phyloP scores from a whole-genome alignment of 805 yeast genomes.

The Nakazawaea populi region DNA sequence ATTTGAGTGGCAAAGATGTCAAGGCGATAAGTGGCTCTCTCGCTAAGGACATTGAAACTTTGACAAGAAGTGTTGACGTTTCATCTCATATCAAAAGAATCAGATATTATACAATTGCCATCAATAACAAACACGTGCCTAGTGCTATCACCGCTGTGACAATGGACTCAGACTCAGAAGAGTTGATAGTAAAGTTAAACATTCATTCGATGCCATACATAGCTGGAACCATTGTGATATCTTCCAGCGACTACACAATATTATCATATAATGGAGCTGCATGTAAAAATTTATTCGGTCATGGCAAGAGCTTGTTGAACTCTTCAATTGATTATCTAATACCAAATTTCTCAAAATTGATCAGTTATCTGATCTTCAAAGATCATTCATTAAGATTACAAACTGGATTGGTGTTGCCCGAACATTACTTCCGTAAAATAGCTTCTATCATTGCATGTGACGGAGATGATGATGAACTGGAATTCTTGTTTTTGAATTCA shows the following conservation, averaged over 20 bases:
- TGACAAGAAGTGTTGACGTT: constrained; percentile 25
- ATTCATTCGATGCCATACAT: constrained; percentile 78
- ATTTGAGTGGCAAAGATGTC: constrained; percentile 11
- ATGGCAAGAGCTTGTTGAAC: constrained; percentile 39
- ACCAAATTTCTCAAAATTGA: constrained; percentile 52
- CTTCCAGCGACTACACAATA: constrained; percentile 42
- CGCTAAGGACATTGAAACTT: constrained; percentile 2
- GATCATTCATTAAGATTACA: constrained; percentile 32
- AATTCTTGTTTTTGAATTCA: constrained; percentile 49
- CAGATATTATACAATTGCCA: constrained; percentile 55
- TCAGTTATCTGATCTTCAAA: constrained; percentile 34
- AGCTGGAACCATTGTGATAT: constrained; percentile 77
- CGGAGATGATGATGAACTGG: constrained; percentile 34
- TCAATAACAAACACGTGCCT: constrained; percentile 48
- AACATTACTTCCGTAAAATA: constrained; percentile 78
- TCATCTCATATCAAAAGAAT: constrained; percentile 43
- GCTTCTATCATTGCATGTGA: constrained; percentile 33
- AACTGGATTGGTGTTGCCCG: constrained; percentile 78
- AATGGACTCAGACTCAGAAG: constrained; percentile 36
- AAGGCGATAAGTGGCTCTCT: constrained; percentile 10
- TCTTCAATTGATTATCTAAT: constrained; percentile 50
- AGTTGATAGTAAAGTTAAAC: constrained; percentile 44
- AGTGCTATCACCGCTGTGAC: constrained; percentile 68
- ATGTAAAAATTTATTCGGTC: constrained; percentile 73
- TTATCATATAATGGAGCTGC: constrained; percentile 77